phyloP scores from a whole-genome alignment of 495 filamentous ascomycete species.

The Tuber calosporum region DNA sequence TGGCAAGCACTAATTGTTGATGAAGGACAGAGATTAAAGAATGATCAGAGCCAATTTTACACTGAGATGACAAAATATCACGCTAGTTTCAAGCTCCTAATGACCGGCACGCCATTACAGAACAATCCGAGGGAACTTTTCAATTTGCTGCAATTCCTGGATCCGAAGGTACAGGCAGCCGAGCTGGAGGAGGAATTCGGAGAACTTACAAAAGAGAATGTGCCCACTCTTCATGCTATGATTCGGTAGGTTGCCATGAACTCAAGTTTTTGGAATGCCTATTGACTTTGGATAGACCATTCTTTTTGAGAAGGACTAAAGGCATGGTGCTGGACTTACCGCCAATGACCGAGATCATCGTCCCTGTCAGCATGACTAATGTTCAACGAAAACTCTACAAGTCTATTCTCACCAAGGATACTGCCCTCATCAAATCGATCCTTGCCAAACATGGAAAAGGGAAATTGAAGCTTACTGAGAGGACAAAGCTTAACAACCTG shows the following conservation, averaged over 20 bases:
- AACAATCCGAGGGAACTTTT: slow-evolving; percentile 93
- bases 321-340: slow-evolving; percentile 78
- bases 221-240: slow-evolving; percentile 69
- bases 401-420: slow-evolving; percentile 82
- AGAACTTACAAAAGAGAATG: slow-evolving; percentile 68
- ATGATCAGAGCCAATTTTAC: slow-evolving; percentile 78
- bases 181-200: slow-evolving; percentile 67
- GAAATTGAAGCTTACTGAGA: slow-evolving; percentile 56
- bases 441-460: slow-evolving; percentile 51
- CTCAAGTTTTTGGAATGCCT: slow-evolving; percentile 24
- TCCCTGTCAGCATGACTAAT: slow-evolving; percentile 85
- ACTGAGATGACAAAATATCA: slow-evolving; percentile 61
- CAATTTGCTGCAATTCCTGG: slow-evolving; percentile 89
- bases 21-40: slow-evolving; percentile 94
- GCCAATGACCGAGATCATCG: slow-evolving; percentile 85
- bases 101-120: slow-evolving; percentile 87
- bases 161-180: slow-evolving; percentile 60
- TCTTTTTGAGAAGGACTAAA: slow-evolving; percentile 75
- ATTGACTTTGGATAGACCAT: slow-evolving; percentile 32
- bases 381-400: slow-evolving; percentile 93
- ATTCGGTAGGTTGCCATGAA: slow-evolving; percentile 54
- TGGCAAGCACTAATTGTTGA: slow-evolving; percentile 92
- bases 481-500: slow-evolving; percentile 80
- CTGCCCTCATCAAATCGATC: slow-evolving; percentile 78
- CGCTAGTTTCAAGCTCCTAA: slow-evolving; percentile 68